Evolutionary conservation across 2,329 filamentous ascomycete species (phyloP).

Genomic region (Colletotrichum sp.): DNA sequence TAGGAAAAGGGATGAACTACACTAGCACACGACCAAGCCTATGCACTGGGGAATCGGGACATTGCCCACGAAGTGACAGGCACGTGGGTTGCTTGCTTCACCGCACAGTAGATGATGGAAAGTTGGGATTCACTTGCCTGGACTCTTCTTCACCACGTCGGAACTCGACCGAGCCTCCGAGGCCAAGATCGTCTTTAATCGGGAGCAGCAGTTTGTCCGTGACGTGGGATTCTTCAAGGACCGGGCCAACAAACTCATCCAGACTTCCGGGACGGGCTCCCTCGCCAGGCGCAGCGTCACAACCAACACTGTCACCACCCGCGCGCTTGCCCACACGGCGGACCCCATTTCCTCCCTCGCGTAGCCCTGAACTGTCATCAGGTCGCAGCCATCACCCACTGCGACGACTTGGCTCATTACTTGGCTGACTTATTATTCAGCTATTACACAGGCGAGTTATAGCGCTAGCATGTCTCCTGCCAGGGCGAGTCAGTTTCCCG

Average conservation of each 20-base stretch:
- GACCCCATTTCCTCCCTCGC: background rate
- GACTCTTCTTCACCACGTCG: background rate
- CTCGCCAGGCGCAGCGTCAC: background rate
- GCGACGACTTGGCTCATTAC: background rate
- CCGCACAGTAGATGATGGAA: background rate
- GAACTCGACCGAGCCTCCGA: slow-evolving; percentile 14
- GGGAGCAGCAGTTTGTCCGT: slow-evolving; percentile 1
- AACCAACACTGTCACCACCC: slow-evolving; percentile 1
- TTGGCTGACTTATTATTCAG: background rate
- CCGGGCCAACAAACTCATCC: slow-evolving; percentile 1
- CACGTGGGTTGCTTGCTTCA: background rate
- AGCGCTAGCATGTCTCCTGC: background rate
- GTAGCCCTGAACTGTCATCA: background rate
- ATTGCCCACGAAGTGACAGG: background rate
- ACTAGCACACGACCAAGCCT: background rate
- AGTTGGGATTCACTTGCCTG: background rate
- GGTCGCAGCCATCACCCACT: background rate
- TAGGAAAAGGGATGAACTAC: background rate
- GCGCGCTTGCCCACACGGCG: slow-evolving; percentile 5
- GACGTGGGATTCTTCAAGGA: background rate
- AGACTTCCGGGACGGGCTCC: slow-evolving; percentile 10
- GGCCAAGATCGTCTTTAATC: background rate
- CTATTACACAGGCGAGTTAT: background rate
- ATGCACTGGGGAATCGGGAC: background rate
- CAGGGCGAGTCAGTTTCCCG: slow-evolving; percentile 9